Percentiles rank a stretch among this genome's conserved stretches.
Conservation (phyloP, 169 alveolate species). For the Theileria annulata region DNA sequence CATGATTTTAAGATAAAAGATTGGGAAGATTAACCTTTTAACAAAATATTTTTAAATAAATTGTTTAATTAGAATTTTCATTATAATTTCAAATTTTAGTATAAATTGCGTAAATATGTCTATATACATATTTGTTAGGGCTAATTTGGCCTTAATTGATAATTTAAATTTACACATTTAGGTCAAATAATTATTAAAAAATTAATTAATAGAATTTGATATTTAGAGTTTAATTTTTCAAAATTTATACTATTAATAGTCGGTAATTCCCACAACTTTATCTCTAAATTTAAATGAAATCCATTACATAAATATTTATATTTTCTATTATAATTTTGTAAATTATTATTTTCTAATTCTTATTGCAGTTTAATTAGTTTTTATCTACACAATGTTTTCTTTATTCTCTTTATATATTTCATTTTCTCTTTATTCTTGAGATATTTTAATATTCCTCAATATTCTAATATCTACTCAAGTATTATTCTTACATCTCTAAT, state of each 20-base stretch:
- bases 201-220: not conserved
- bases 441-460: not conserved
- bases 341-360: not conserved
- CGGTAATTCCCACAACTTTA: conserved; percentile 1
- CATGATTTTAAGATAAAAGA: too few relatives aligned
- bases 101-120: too few relatives aligned
- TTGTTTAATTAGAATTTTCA: too few relatives aligned
- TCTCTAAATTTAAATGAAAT: not conserved
- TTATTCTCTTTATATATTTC: not conserved
- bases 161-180: not conserved
- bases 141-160: not conserved
- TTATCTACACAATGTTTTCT: not conserved
- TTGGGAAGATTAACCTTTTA: not conserved
- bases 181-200: not conserved
- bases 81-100: too few relatives aligned
- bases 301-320: not conserved
- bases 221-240: not conserved
- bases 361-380: not conserved
- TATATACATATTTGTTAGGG: not conserved
- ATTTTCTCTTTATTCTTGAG: not conserved
- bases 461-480: not conserved
- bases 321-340: not conserved
- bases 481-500: not conserved
- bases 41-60: too few relatives aligned
- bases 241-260: not conserved